Conservation (phyloP, 768 basidiomycete species). For the Boletus rufocinnamomeus region DNA sequence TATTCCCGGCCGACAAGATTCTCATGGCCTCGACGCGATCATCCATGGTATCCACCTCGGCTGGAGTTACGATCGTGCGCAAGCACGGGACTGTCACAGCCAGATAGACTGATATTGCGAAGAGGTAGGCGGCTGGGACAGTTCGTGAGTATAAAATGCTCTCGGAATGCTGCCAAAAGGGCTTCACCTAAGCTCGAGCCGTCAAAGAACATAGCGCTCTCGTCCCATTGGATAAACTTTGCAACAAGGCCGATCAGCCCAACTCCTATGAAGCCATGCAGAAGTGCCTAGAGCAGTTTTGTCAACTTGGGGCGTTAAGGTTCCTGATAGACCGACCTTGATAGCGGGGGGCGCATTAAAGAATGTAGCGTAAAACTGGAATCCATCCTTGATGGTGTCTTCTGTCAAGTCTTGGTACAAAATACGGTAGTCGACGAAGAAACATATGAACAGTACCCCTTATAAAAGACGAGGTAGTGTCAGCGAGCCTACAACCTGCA, state of each 20-base stretch:
- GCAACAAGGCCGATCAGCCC: constrained; percentile 72
- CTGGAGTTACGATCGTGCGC: constrained; percentile 70
- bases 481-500: constrained; percentile 20
- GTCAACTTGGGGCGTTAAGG: neutral
- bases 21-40: constrained; percentile 80
- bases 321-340: constrained; percentile 56
- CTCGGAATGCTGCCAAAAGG: neutral
- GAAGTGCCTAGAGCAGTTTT: constrained; percentile 57
- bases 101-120: constrained; percentile 77
- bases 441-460: constrained; percentile 84
- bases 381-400: constrained; percentile 69
- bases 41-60: constrained; percentile 53
- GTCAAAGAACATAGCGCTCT: constrained; percentile 94
- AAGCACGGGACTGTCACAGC: constrained; percentile 79
- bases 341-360: constrained; percentile 92
- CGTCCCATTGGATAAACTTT: constrained; percentile 87
- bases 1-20: constrained; percentile 83
- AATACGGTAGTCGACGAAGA: constrained; percentile 85
- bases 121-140: constrained; percentile 68
- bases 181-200: constrained; percentile 79
- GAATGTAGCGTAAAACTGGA: constrained; percentile 91
- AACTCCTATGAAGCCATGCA: constrained; percentile 83
- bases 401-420: constrained; percentile 71
- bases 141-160: constrained; percentile 15
- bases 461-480: neutral